Base-by-base conservation (phyloP, 208 protist species). In the Endotrypanum monterogeii region DNA sequence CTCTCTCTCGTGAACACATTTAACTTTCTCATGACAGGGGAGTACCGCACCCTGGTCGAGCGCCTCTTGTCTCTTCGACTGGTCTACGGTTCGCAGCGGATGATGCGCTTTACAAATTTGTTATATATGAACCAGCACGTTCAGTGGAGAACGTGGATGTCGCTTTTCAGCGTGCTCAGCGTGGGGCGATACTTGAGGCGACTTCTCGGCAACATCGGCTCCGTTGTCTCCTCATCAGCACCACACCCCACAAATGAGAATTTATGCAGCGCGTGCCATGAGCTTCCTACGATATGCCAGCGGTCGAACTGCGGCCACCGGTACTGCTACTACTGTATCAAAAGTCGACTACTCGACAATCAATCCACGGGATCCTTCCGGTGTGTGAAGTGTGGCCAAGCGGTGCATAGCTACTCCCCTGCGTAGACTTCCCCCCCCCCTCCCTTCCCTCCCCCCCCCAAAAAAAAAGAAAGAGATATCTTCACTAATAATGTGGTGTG, bases 281-380 rank as follows among this genome's bases (percentile, higher is more conserved):
- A 87, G 65, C 57, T 85, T 35, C 90, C 90, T 5, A 90, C 84
- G 28, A 73, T 96, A 50, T 74, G 79, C 37, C 91, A 94, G 78
- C 88, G 88, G 18, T 89, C 91, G 12, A 94, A 94, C 80, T 98
- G 94, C 83, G 92, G 91, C 0, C 94, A 98, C 60, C 67, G 91
- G 16, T 98, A 96, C 73, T 98, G 94, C 82, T 97, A 98, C 72
- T 97, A 98, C 87, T 98, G 94, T 74, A 96, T 97, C 73, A 91
- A 93, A 73, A 91, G 91, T 77, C 84, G 93, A 2, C 80, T 97
- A 25, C 65, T 89, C 30, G 89, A 95, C 65, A 79, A 75, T 35
- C 68, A 85, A 50, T 46, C 83, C 2, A 71, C 80, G 0, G 88
- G 87, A 20, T 94, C 94, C 5, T 97, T 97, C 62, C 85, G 87